Percentiles rank a stretch among this genome's conserved stretches.
phyloP scores from a whole-genome alignment of 106 monocot species.

The Xerophyta viscosa region DNA sequence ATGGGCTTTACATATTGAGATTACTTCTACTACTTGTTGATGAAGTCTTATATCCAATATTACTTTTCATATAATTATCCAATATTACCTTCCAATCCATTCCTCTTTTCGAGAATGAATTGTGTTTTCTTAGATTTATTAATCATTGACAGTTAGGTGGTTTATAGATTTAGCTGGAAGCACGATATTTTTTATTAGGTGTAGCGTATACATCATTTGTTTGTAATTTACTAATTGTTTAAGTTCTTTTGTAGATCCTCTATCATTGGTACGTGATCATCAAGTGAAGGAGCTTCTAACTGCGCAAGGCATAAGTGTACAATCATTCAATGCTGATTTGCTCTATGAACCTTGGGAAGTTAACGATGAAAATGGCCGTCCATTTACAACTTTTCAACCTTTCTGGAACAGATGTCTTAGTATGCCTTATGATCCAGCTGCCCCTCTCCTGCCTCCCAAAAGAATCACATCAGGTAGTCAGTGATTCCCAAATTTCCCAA shows the following conservation, averaged over 20 bases:
- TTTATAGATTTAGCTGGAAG: too few relatives aligned
- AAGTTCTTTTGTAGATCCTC: slow-evolving; percentile 58
- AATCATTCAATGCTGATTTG: slow-evolving; percentile 82
- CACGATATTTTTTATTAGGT: too few relatives aligned
- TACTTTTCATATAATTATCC: too few relatives aligned
- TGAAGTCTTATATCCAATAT: too few relatives aligned
- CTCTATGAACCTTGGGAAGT: slow-evolving; percentile 98
- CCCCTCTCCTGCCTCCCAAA: slow-evolving; percentile 83
- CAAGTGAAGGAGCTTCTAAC: slow-evolving; percentile 59
- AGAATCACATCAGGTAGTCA: slow-evolving; percentile 49
- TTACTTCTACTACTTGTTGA: too few relatives aligned
- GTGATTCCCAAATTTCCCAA: too few relatives aligned
- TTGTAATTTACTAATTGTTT: neutral
- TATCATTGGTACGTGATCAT: slow-evolving; percentile 90
- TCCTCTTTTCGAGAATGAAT: too few relatives aligned
- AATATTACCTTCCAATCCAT: too few relatives aligned
- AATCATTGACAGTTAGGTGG: too few relatives aligned
- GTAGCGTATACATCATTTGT: too few relatives aligned
- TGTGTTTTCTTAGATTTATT: too few relatives aligned
- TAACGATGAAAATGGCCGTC: slow-evolving; percentile 58
- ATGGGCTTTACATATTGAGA: too few relatives aligned
- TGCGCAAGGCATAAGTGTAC: slow-evolving; percentile 54
- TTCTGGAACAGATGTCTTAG: slow-evolving; percentile 94
- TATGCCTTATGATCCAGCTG: slow-evolving; percentile 88
- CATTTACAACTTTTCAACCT: slow-evolving; percentile 67